Base-by-base conservation (phyloP, 345 rosid species). In the Orychophragmus violaceus region DNA sequence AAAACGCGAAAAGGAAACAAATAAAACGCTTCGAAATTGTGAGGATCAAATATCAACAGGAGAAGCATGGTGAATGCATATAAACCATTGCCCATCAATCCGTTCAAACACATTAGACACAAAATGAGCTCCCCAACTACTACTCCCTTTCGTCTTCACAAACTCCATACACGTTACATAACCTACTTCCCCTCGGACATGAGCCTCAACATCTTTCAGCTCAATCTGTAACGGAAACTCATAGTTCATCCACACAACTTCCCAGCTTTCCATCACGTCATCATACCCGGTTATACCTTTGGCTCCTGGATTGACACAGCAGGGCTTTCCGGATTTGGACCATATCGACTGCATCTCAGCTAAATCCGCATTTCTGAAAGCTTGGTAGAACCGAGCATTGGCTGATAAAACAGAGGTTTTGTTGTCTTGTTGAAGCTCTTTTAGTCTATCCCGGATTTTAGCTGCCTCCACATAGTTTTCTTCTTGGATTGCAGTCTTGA, bases 121-220 rank as follows among this genome's bases (percentile, higher is more conserved):
- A 74, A 83, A 90, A 74, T 90, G 97, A 32, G 87, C 89, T 27
- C 99, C 97, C 99, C 97, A 94, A 29, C 90, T 88, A 79, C 83
- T 84, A 82, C 85, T 84, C 12, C 96, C 95, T 79, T 80, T 87
- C 7, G 96, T 88, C 81, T 82, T 90, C 36, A 94, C 87, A 60
- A 86, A 82, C 69, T 94, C 97, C 59, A 90, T 72, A 63, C 96
- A 85, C 5, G 85, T 86, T 29, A 90, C 85, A 61, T 86, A 94
- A 24, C 99, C 96, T 3, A 85, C 51, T 33, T 85, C 82, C 1
- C 96, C 97, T 70, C 85, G 60, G 48, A 90, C 95, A 77, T 84
- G 95, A 77, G 76, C 88, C 24, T 63, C 71, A 6, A 81, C 79
- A 41, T 83, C 87, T 74, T 86, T 86, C 76, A 88, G 74, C 69